Conservation (phyloP, 2,329 filamentous ascomycete genomes). For the Curvularia hawaiiensis region DNA sequence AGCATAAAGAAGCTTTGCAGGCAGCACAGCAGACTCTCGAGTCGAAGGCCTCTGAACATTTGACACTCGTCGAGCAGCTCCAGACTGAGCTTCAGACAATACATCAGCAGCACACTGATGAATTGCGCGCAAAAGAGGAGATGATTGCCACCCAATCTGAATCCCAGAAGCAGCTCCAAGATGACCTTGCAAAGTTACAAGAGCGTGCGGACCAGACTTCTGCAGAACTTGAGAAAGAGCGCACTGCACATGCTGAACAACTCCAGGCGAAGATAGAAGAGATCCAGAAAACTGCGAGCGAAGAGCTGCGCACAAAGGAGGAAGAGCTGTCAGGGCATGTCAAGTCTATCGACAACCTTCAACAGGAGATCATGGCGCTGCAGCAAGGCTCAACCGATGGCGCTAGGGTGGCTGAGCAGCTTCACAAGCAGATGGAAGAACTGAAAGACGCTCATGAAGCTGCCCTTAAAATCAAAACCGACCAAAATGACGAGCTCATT, state of each 20-base stretch:
- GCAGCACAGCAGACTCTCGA: constrained; percentile 35
- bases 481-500: constrained; percentile 41
- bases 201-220: constrained; percentile 37
- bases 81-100: constrained; percentile 38
- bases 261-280: constrained; percentile 37
- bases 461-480: constrained; percentile 35
- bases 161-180: constrained; percentile 32
- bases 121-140: constrained; percentile 40
- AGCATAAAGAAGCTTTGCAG: constrained; percentile 30
- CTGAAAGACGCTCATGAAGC: constrained; percentile 39
- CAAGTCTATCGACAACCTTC: constrained; percentile 39
- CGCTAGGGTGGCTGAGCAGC: constrained; percentile 36
- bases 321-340: constrained; percentile 38
- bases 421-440: constrained; percentile 40
- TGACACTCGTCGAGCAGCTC: constrained; percentile 39
- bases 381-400: constrained; percentile 45
- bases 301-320: constrained; percentile 34
- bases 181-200: constrained; percentile 35
- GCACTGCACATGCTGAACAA: constrained; percentile 31
- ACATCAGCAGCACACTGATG: constrained; percentile 41
- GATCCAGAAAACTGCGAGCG: constrained; percentile 32
- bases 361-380: constrained; percentile 39
- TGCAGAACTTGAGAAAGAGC: constrained; percentile 38
- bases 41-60: constrained; percentile 36
- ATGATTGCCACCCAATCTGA: constrained; percentile 33